Conservation (phyloP, 768 basidiomycete species). For the Kwoniella pini region DNA sequence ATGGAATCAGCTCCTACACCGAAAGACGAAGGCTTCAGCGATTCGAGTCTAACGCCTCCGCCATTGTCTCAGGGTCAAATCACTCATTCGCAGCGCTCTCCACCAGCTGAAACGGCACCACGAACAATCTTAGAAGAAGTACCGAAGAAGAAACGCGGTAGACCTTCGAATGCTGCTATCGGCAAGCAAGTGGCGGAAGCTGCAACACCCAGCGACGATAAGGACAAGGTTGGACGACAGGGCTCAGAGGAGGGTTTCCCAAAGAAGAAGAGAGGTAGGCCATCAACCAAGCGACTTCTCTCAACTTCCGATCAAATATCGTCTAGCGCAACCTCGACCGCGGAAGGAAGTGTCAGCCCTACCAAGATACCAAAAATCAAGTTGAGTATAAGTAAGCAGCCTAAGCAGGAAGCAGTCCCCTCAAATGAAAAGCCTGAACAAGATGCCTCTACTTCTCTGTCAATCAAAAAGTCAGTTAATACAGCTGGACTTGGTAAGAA, state of each 20-base stretch:
- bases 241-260: not conserved
- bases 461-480: not conserved
- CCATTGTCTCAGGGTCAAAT: not conserved
- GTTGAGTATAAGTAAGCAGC: not conserved
- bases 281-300: not conserved
- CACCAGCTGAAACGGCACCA: too few relatives aligned
- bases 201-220: too few relatives aligned
- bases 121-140: too few relatives aligned
- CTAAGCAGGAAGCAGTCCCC: not conserved
- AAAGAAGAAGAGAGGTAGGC: not conserved
- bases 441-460: not conserved
- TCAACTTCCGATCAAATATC: not conserved
- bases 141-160: too few relatives aligned
- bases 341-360: constrained; percentile 3
- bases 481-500: not conserved
- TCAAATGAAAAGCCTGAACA: not conserved
- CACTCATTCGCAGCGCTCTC: not conserved
- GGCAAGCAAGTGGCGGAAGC: too few relatives aligned
- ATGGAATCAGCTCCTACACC: constrained; percentile 1
- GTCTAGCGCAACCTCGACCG: not conserved
- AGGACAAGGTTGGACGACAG: too few relatives aligned
- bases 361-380: constrained; percentile 2
- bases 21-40: constrained; percentile 7
- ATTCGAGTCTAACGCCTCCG: constrained; percentile 8
- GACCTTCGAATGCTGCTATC: too few relatives aligned